A percentile compares a stretch with the other conserved stretches of the same genome.
These are phyloP conservation scores for Erythrobasidium yunnanense DNA, from an alignment of 768 basidiomycete genomes.

Conservation along the genomic window DNA sequence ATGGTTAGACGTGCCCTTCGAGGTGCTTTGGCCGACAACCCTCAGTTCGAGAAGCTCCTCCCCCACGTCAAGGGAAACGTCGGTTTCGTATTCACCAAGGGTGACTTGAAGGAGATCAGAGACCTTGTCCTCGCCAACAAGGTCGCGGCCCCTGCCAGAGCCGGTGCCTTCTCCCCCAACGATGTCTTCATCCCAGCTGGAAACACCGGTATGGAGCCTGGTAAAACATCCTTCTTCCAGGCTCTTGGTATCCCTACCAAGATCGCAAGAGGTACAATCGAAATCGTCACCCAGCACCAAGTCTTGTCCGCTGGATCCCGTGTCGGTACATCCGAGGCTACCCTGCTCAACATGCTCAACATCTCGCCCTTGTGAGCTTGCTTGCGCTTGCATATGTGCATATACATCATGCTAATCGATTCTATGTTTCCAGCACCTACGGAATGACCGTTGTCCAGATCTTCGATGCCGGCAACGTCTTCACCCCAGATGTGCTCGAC, in stretches of 20 bases:
- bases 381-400: background rate
- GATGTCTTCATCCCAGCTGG: conserved; percentile 85
- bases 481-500: conserved; percentile 81
- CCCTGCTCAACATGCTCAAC: conserved; percentile 98
- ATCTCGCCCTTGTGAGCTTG: conserved; percentile 52
- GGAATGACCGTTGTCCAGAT: conserved; percentile 98
- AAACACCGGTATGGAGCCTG: conserved; percentile 99
- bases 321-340: conserved; percentile 94
- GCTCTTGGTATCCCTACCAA: conserved; percentile 98
- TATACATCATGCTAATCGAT: background rate
- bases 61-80: conserved; percentile 95
- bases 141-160: conserved; percentile 96
- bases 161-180: conserved; percentile 86
- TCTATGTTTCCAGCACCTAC: conserved; percentile 60
- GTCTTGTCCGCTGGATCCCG: conserved; percentile 84
- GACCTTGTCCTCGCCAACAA: conserved; percentile 91
- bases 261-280: conserved; percentile 99
- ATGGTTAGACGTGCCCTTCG: conserved; percentile 99
- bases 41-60: conserved; percentile 90
- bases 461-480: conserved; percentile 84
- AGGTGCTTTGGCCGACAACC: conserved; percentile 73
- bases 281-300: conserved; percentile 94
- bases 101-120: conserved; percentile 87
- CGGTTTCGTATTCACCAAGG: conserved; percentile 92
- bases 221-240: conserved; percentile 99